A percentile compares a stretch with the other conserved stretches of the same genome.
phyloP scores from a whole-genome alignment of 2,329 filamentous ascomycete species.

The Cladophialophora psammophila region DNA sequence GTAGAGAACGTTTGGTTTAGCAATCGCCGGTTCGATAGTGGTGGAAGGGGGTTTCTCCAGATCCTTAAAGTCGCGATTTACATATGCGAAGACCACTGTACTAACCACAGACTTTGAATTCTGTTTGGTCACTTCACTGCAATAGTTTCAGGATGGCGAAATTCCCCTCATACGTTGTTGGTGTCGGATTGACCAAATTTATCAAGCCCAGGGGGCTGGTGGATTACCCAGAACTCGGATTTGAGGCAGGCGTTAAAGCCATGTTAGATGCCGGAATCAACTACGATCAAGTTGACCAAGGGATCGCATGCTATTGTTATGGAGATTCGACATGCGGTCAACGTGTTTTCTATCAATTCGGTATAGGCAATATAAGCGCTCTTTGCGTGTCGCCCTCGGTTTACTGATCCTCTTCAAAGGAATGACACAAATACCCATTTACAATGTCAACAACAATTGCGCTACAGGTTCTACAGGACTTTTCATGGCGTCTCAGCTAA shows the following conservation, averaged over 20 bases:
- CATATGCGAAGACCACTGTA: too few relatives aligned
- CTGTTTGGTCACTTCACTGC: too few relatives aligned
- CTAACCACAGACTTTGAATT: too few relatives aligned
- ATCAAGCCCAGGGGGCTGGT: slow-evolving; percentile 59
- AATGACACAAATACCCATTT: slow-evolving; percentile 84
- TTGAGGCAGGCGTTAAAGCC: slow-evolving; percentile 44
- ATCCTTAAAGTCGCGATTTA: too few relatives aligned
- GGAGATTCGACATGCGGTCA: slow-evolving; percentile 94
- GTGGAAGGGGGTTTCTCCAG: too few relatives aligned
- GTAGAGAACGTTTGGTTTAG: too few relatives aligned
- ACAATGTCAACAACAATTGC: slow-evolving; percentile 99
- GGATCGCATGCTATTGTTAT: slow-evolving; percentile 94
- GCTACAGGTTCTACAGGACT: slow-evolving; percentile 88
- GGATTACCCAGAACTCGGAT: slow-evolving; percentile 44
- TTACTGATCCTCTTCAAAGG: slow-evolving; percentile 45
- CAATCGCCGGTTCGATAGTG: too few relatives aligned
- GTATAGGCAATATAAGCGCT: too few relatives aligned
- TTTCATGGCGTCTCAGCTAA: slow-evolving; percentile 78
- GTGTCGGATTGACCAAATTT: slow-evolving; percentile 99
- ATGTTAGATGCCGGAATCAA: slow-evolving; percentile 80
- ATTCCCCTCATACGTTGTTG: slow-evolving; percentile 67
- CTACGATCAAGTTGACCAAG: slow-evolving; percentile 95
- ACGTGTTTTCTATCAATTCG: slow-evolving; percentile 97
- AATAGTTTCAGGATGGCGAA: too few relatives aligned
- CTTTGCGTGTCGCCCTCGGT: too few relatives aligned